phyloP scores from a whole-genome alignment of 2,329 filamentous ascomycete genomes.

The Chaetomiaceae sp. region DNA sequence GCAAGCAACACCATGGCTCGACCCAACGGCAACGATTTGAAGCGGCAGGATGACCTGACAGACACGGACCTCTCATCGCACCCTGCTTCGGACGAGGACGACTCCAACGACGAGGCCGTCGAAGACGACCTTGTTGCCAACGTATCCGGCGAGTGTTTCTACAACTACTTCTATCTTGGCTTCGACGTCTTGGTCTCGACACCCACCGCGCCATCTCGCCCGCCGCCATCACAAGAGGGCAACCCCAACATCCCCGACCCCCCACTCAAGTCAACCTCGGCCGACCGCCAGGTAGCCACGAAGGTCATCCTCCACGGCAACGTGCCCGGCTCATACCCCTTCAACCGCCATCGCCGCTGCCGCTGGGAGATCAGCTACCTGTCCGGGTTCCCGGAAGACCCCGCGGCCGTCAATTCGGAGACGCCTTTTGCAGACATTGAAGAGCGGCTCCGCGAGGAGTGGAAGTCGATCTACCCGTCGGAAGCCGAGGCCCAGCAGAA shows the following conservation, averaged over 20 bases:
- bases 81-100: conserved; percentile 65
- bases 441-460: conserved; percentile 60
- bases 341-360: conserved; percentile 87
- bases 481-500: conserved; percentile 47
- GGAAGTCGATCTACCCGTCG: conserved; percentile 62
- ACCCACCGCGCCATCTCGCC: conserved; percentile 60
- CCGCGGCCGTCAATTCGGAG: conserved; percentile 53
- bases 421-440: conserved; percentile 73
- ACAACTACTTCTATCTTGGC: conserved; percentile 95
- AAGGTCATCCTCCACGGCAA: conserved; percentile 95
- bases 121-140: conserved; percentile 52
- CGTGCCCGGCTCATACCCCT: conserved; percentile 90
- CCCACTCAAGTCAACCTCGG: conserved; percentile 39
- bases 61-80: conserved; percentile 76
- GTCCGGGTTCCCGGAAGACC: conserved; percentile 39
- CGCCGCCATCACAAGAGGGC: conserved; percentile 48
- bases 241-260: conserved; percentile 28
- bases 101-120: conserved; percentile 53
- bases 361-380: conserved; percentile 74
- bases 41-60: conserved; percentile 53
- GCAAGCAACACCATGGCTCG: conserved; percentile 47
- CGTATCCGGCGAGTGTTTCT: conserved; percentile 75
- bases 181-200: conserved; percentile 91
- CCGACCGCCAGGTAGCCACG: conserved; percentile 73
- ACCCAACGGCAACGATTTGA: conserved; percentile 42